Percentiles rank a stretch among this genome's conserved stretches.
Evolutionary conservation across 2,329 filamentous ascomycete genomes (phyloP).

Genomic region (Hypoxylon rubiginosum): DNA sequence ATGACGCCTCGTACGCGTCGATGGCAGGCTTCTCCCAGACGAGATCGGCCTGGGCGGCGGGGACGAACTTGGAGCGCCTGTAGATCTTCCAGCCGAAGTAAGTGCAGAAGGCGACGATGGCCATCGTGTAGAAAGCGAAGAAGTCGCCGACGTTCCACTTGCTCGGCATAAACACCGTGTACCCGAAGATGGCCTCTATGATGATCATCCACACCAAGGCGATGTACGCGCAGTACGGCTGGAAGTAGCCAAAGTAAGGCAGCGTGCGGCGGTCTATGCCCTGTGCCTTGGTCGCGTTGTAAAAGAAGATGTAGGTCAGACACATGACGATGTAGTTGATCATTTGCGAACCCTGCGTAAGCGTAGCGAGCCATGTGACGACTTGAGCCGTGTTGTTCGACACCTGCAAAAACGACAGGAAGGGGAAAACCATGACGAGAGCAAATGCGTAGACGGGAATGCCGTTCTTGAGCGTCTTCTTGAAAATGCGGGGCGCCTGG

Average conservation of each 20-base stretch:
- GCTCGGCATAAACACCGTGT: conserved; percentile 61
- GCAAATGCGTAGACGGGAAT: conserved; percentile 75
- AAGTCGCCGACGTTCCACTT: conserved; percentile 54
- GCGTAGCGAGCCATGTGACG: conserved; percentile 54
- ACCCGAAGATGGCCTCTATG: conserved; percentile 68
- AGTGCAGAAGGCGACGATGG: conserved; percentile 61
- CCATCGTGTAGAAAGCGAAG: conserved; percentile 66
- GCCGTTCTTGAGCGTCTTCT: conserved; percentile 67
- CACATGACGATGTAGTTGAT: conserved; percentile 74
- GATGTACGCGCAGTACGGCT: conserved; percentile 69
- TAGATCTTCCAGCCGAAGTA: conserved; percentile 75
- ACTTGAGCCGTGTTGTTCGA: conserved; percentile 49
- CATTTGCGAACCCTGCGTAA: conserved; percentile 59
- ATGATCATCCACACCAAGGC: conserved; percentile 58
- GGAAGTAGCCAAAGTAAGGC: conserved; percentile 70
- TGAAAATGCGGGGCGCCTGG: conserved; percentile 65
- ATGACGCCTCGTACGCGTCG: conserved; percentile 65
- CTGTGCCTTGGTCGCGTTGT: conserved; percentile 65
- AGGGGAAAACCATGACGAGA: conserved; percentile 70
- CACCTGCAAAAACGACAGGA: conserved; percentile 67
- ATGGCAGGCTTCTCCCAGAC: conserved; percentile 72
- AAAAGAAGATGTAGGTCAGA: conserved; percentile 71
- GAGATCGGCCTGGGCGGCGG: conserved; percentile 68
- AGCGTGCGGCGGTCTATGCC: conserved; percentile 65
- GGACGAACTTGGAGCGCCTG: conserved; percentile 69